These are phyloP conservation scores for Saccharomycopsis hybrid DNA, from an alignment of 1,139 yeast species.

Conservation along the genomic window DNA sequence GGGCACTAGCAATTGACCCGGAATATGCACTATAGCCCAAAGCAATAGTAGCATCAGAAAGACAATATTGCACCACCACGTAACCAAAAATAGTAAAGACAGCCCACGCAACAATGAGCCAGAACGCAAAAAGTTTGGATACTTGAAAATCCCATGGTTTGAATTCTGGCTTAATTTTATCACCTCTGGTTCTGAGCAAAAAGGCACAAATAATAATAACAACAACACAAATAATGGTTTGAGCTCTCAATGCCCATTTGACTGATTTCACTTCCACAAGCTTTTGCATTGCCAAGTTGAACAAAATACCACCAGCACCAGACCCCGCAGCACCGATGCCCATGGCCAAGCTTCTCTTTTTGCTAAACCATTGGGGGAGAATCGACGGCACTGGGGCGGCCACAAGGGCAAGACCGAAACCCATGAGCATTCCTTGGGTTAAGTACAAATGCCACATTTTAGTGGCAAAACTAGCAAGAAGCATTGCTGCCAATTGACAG, in stretches of 20 bases:
- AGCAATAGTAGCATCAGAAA: slow-evolving; percentile 53
- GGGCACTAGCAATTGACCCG: slow-evolving; percentile 53
- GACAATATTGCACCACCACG: slow-evolving; percentile 49
- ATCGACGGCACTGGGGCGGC: slow-evolving; percentile 47
- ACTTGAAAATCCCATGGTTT: slow-evolving; percentile 26
- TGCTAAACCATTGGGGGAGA: slow-evolving; percentile 50
- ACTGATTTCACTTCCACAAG: slow-evolving; percentile 39
- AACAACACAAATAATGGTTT: slow-evolving; percentile 38
- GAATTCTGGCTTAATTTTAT: slow-evolving; percentile 28
- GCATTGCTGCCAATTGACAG: slow-evolving; percentile 45
- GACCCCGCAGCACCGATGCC: slow-evolving; percentile 46
- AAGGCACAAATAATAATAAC: slow-evolving; percentile 28
- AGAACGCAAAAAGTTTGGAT: slow-evolving; percentile 35
- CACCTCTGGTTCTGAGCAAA: slow-evolving; percentile 42
- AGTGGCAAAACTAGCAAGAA: slow-evolving; percentile 56
- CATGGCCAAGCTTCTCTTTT: slow-evolving; percentile 44
- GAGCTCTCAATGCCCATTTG: slow-evolving; percentile 61
- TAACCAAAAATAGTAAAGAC: slow-evolving; percentile 48
- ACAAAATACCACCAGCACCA: slow-evolving; percentile 46
- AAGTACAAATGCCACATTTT: slow-evolving; percentile 52
- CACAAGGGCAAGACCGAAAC: slow-evolving; percentile 49
- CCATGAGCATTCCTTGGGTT: slow-evolving; percentile 58
- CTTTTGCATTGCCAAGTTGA: slow-evolving; percentile 33
- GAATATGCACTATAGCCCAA: slow-evolving; percentile 51
- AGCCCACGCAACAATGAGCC: slow-evolving; percentile 45